Evolutionary conservation across 2,329 filamentous ascomycete genomes (phyloP).

Genomic region (Cladorrhinum sp.): DNA sequence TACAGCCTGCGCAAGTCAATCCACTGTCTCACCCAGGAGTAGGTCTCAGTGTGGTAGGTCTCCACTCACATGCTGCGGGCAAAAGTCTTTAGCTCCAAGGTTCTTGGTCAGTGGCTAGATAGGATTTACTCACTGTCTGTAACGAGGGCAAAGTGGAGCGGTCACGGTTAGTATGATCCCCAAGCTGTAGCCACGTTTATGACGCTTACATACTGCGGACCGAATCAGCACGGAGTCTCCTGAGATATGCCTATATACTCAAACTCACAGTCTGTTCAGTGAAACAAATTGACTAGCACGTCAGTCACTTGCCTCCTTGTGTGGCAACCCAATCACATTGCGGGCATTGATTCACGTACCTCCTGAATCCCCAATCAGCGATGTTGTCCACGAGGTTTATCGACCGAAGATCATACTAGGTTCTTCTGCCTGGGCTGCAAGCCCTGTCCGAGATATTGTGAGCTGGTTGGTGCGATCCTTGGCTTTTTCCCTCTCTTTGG

Average conservation of each 20-base stretch:
- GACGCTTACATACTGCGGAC: neutral
- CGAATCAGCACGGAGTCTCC: neutral
- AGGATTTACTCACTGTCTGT: neutral
- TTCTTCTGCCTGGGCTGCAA: neutral
- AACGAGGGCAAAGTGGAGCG: too few relatives aligned
- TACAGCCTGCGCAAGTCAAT: too few relatives aligned
- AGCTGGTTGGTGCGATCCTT: neutral
- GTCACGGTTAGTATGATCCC: too few relatives aligned
- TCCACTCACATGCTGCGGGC: too few relatives aligned
- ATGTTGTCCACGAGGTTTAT: neutral
- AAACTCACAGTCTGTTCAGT: neutral
- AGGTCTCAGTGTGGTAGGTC: too few relatives aligned
- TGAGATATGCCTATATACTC: too few relatives aligned
- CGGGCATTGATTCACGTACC: neutral
- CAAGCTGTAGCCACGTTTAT: too few relatives aligned
- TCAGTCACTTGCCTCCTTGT: neutral
- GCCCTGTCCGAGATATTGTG: neutral
- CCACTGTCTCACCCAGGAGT: too few relatives aligned
- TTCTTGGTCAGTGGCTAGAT: too few relatives aligned
- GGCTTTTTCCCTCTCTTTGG: neutral
- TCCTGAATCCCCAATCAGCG: conserved; percentile 1
- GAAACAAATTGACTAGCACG: neutral
- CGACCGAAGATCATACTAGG: neutral
- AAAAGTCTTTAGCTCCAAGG: too few relatives aligned
- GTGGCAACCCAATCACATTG: too few relatives aligned